phyloP scores from a whole-genome alignment of 2,329 filamentous ascomycete genomes.

The Westerdykella sp. region DNA sequence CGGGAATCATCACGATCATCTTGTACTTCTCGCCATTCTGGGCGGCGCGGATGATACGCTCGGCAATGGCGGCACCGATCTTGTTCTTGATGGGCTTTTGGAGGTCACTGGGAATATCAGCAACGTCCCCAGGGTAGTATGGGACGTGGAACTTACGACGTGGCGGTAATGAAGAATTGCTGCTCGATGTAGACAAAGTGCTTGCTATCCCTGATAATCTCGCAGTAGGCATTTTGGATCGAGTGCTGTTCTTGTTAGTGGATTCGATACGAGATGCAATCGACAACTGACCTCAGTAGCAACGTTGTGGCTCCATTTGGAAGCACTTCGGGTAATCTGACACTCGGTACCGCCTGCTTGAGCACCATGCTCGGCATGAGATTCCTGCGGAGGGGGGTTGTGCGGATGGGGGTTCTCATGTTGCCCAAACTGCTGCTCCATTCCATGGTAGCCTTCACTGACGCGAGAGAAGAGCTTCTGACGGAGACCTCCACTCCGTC shows the following conservation, averaged over 20 bases:
- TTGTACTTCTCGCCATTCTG: slow-evolving; percentile 61
- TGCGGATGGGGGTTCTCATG: slow-evolving; percentile 10
- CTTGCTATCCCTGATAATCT: slow-evolving; percentile 60
- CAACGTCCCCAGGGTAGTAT: background rate
- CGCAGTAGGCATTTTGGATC: slow-evolving; percentile 77
- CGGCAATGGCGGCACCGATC: slow-evolving; percentile 72
- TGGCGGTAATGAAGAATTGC: slow-evolving; percentile 85
- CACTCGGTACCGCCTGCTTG: slow-evolving; percentile 27
- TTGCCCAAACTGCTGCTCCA: slow-evolving; percentile 20
- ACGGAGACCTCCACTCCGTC: slow-evolving; percentile 16
- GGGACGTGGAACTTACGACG: slow-evolving; percentile 34
- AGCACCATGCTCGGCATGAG: slow-evolving; percentile 26
- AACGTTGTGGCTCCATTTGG: slow-evolving; percentile 56
- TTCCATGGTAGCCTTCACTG: slow-evolving; percentile 19
- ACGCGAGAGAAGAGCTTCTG: slow-evolving; percentile 24
- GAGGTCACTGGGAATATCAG: slow-evolving; percentile 40
- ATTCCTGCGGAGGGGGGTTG: slow-evolving; percentile 13
- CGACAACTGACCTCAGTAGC: slow-evolving; percentile 45
- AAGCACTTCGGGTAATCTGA: slow-evolving; percentile 35
- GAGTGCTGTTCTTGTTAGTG: slow-evolving; percentile 53
- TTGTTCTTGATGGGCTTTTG: slow-evolving; percentile 70
- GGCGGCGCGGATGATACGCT: slow-evolving; percentile 67
- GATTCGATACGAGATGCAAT: background rate
- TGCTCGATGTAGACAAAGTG: slow-evolving; percentile 80
- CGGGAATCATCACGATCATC: slow-evolving; percentile 70